These are phyloP conservation scores for Juncus effusus DNA, from an alignment of 176 grass and related monocot species.

Conservation along the genomic window DNA sequence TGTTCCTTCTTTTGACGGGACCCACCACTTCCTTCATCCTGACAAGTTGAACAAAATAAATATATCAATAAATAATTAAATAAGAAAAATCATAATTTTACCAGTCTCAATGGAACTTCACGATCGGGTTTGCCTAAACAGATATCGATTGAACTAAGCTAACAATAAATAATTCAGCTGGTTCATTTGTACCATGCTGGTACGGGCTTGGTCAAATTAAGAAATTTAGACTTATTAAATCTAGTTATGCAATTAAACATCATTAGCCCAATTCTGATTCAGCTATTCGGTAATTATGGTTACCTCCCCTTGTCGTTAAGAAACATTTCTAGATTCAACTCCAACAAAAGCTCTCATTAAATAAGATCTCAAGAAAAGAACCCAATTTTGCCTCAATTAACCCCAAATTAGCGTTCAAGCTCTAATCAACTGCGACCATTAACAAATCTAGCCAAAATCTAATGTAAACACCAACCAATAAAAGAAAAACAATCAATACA, in stretches of 20 bases:
- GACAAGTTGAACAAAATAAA: not conserved
- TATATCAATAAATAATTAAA: constrained; percentile 14
- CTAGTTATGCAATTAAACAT: no score
- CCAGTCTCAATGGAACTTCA: no score
- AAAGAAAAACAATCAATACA: not conserved
- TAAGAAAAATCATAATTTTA: not conserved
- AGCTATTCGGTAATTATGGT: no score
- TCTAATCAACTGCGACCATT: not conserved
- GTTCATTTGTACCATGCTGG: not conserved
- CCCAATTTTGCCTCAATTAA: not conserved
- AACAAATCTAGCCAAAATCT: not conserved
- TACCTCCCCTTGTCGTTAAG: no score
- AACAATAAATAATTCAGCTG: not conserved
- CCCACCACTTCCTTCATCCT: constrained; percentile 63
- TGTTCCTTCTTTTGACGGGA: constrained; percentile 82
- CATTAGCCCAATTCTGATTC: no score
- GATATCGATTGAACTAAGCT: not conserved
- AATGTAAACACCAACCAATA: not conserved
- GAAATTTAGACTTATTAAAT: no score
- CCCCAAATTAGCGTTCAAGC: not conserved
- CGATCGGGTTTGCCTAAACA: not conserved
- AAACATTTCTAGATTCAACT: no score
- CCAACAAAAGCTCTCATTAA: no score
- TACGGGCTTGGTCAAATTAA: no score
- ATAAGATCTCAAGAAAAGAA: no score